Conservation (phyloP, 2,329 filamentous ascomycete species). For the Eurotiales sp. region DNA sequence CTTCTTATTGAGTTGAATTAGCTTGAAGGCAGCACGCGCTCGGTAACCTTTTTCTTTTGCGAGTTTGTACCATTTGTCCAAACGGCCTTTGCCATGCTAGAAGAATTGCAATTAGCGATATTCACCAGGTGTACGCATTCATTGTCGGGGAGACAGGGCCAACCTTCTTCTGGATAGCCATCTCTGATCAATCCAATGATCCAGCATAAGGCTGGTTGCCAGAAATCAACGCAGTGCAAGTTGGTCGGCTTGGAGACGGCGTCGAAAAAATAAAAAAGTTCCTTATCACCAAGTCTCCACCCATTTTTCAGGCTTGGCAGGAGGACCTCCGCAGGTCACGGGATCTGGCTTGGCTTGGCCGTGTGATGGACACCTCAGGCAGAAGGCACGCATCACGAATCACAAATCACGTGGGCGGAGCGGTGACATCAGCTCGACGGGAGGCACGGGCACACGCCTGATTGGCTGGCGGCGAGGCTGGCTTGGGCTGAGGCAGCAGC, state of each 20-base stretch:
- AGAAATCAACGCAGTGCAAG: neutral
- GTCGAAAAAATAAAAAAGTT: conserved; percentile 13
- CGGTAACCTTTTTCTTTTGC: conserved; percentile 98
- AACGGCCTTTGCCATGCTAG: conserved; percentile 88
- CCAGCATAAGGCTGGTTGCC: neutral
- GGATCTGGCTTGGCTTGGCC: neutral
- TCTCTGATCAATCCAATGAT: conserved; percentile 37
- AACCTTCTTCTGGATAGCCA: conserved; percentile 96
- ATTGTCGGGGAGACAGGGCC: conserved; percentile 9
- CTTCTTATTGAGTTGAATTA: conserved; percentile 98
- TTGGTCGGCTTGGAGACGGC: neutral
- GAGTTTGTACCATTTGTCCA: conserved; percentile 98
- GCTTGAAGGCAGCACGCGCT: conserved; percentile 92
- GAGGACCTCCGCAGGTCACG: neutral
- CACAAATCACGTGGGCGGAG: conserved; percentile 12
- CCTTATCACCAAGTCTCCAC: conserved; percentile 7
- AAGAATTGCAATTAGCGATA: conserved; percentile 25
- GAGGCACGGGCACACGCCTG: neutral
- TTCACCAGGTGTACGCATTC: neutral
- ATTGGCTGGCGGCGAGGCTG: conserved; percentile 10
- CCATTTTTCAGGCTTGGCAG: conserved; percentile 12
- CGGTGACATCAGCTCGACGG: conserved; percentile 14
- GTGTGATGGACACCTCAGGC: too few relatives aligned
- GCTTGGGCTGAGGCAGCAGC: neutral
- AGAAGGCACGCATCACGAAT: too few relatives aligned